Evolutionary conservation across 129 eudicot genomes (phyloP), one percentile per base, ranked within the genome.

Genomic region (Erigeron canadensis): DNA sequence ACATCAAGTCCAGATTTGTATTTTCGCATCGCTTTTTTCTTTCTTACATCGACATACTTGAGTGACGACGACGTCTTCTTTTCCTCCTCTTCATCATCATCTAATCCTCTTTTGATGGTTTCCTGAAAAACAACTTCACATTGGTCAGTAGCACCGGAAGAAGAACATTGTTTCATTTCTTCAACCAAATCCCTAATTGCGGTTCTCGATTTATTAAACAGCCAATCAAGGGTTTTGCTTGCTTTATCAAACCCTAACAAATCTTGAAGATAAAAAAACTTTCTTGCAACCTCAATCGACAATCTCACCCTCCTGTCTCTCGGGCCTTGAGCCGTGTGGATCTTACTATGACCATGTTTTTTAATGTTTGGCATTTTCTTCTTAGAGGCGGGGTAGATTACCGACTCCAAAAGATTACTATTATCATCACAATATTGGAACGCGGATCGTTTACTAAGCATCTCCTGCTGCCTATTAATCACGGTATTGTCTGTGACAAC

Each of bases 171-270:
- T 16, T 75, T 69, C 7, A 65, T 80, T 34, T 51, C 65, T 77
- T 73, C 74, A 7, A 75, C 71, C 2, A 87, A 72, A 18, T 88
- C 95, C 57, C 82, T 74, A 58, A 91, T 91, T 37, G 89, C 86
- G 6, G 70, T 41, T 57, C 79, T 83, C 4, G 95, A 85, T 50
- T 87, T 83, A 44, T 80, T 73, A 7, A 90, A 80, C 19, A 87
- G 83, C 97, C 97, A 90, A 63, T 82, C 97, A 10, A 90, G 89
- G 84, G 97, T 90, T 70, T 81, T 81, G 78, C 97, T 91, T 8
- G 95, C 89, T 64, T 85, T 91, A 56, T 90, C 91, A 51, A 83
- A 90, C 41, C 91, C 89, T 37, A 87, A 78, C 78, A 77, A 53
- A 37, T 87, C 91, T 51, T 87, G 91, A 53, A 91, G 95, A 56